Conservation (phyloP, 306 rosid genomes). For the Biancaea sappan region DNA sequence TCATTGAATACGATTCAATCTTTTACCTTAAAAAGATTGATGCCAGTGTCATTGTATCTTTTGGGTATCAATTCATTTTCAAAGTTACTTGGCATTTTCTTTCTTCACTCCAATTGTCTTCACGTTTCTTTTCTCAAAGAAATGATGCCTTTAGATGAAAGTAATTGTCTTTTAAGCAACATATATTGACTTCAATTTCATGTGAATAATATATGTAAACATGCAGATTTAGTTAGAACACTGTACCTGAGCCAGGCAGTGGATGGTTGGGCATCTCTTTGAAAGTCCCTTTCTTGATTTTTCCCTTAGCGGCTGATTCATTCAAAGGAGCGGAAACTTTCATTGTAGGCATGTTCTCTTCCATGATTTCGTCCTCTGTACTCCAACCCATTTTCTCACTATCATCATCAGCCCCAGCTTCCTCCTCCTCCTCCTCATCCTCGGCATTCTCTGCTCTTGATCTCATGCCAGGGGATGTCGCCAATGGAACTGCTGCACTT, state of each 20-base stretch:
- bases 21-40: too few relatives aligned
- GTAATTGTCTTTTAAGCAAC: background rate
- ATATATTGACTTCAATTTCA: too few relatives aligned
- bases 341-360: background rate
- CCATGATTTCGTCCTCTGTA: background rate
- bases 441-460: background rate
- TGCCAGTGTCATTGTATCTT: too few relatives aligned
- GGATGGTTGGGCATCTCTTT: background rate
- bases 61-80: too few relatives aligned
- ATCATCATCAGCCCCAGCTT: background rate
- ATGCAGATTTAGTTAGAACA: background rate
- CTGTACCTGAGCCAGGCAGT: background rate
- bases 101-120: background rate
- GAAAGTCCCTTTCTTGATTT: background rate
- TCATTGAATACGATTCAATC: background rate
- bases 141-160: background rate
- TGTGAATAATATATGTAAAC: background rate
- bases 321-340: background rate
- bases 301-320: background rate
- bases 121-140: background rate
- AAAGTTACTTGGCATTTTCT: background rate
- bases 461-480: background rate
- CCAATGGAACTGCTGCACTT: background rate
- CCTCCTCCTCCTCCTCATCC: background rate
- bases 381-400: too few relatives aligned